These are phyloP conservation scores for Byssothecium circinans DNA, from an alignment of 2,329 filamentous ascomycete species.

Conservation along the genomic window DNA sequence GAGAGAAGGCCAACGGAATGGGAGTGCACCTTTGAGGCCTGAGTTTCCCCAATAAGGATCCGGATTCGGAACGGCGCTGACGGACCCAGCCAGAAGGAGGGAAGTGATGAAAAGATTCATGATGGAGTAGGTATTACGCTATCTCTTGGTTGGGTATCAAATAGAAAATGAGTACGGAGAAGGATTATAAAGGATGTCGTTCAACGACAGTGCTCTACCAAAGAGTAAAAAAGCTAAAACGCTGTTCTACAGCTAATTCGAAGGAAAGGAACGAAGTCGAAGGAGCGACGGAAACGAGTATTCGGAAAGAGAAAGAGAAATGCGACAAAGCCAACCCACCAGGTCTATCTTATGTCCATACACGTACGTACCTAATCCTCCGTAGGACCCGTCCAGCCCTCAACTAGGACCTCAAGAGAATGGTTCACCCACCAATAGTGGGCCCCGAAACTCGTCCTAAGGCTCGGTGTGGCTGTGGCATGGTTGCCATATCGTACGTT, in stretches of 20 bases:
- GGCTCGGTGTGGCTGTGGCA: neutral
- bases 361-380: neutral
- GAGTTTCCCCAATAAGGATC: neutral
- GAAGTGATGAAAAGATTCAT: slow-evolving; percentile 9
- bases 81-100: slow-evolving; percentile 14
- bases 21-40: neutral
- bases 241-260: slow-evolving; percentile 25
- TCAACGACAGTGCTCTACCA: slow-evolving; percentile 24
- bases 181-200: slow-evolving; percentile 13
- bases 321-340: neutral
- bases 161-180: neutral
- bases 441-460: slow-evolving; percentile 1
- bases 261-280: slow-evolving; percentile 16
- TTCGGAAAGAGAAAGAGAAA: no score
- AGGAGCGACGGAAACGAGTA: slow-evolving; percentile 20
- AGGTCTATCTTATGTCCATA: neutral
- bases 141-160: neutral
- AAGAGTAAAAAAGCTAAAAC: slow-evolving; percentile 17
- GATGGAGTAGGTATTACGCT: neutral
- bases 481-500: neutral
- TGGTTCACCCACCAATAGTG: neutral
- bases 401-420: neutral
- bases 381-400: neutral
- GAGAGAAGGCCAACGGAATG: neutral
- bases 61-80: slow-evolving; percentile 17